phyloP scores from a whole-genome alignment of 805 yeast species.

The Ascoidea rubescens region DNA sequence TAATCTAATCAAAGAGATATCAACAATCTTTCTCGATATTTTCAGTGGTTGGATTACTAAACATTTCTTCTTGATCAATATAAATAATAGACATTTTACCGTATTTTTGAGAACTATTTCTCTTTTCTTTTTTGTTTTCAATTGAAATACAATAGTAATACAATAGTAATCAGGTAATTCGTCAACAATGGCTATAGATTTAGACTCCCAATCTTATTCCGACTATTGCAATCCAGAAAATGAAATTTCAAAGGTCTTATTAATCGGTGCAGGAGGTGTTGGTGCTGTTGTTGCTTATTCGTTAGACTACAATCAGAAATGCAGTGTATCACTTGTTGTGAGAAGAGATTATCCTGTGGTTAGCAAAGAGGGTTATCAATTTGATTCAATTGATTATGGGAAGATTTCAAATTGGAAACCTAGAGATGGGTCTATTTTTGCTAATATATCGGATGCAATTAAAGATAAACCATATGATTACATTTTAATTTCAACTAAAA shows the following conservation, averaged over 20 bases:
- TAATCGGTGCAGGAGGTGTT: constrained; percentile 80
- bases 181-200: not conserved
- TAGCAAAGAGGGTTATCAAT: constrained; percentile 35
- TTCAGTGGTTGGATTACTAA: no score
- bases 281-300: constrained; percentile 68
- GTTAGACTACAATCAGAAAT: constrained; percentile 30
- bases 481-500: constrained; percentile 51
- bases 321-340: constrained; percentile 45
- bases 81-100: no score
- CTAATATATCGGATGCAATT: constrained; percentile 32
- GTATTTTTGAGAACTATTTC: no score
- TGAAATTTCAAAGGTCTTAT: constrained; percentile 26
- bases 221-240: not conserved
- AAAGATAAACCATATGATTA: constrained; percentile 32
- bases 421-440: constrained; percentile 25
- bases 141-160: no score
- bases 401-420: constrained; percentile 41
- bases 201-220: not conserved
- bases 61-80: no score
- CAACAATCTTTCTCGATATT: no score
- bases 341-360: constrained; percentile 52
- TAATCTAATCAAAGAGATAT: no score
- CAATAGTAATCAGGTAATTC: no score
- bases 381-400: constrained; percentile 55
- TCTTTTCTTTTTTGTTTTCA: no score